Base-by-base conservation (phyloP, 139 green algal species). In the Closterium sp. region DNA sequence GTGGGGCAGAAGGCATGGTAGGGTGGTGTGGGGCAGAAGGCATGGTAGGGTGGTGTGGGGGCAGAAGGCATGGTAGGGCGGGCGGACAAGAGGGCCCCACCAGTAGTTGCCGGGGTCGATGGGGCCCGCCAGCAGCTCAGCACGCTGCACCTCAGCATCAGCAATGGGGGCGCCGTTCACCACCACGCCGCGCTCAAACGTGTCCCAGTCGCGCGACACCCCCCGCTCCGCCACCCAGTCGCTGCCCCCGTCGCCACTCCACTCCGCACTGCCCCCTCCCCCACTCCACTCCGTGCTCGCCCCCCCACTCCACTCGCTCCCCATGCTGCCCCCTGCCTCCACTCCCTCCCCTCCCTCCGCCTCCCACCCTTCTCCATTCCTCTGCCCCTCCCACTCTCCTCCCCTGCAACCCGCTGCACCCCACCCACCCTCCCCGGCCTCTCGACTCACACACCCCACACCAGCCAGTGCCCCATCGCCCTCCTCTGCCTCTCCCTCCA, bases 41-140 rank as follows among this genome's bases (percentile, higher is more conserved):
- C 4, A 19, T 87, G 84, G 33, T 16, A 34, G 10, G 16, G 12
- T 28, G 33, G 84, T 83, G 23, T 25, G 25, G 33, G 33, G 25
- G 33, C 9, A 87, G 33, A 21, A 28, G 12, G 16, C 25, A 12
- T 34, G 33, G 84, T 16, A 66, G 32, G 19, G 32, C 19, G n/a
- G 86, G 31, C 31, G 31, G 33, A 4, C 10, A 35, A 86, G 28
- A 81, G 81, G 81, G 33, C 32, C 31, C 30, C 34, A 91, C 87
- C 87, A 91, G 81, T 91, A 91, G 35, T 91, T 21, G 21, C 87
- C 87, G 31, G 87, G 87, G 32, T 91, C 31, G 81, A 91, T 91
- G 87, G 87, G 87, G 3, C 87, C 87, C 21, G 87, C 87, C 4
- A n/a, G 69, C 35, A 86, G 76, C 35, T 91, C 87, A 2, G 87